These are phyloP conservation scores for Adansonia madagascariensis DNA, from an alignment of 441 rosid species.

Conservation along the genomic window DNA sequence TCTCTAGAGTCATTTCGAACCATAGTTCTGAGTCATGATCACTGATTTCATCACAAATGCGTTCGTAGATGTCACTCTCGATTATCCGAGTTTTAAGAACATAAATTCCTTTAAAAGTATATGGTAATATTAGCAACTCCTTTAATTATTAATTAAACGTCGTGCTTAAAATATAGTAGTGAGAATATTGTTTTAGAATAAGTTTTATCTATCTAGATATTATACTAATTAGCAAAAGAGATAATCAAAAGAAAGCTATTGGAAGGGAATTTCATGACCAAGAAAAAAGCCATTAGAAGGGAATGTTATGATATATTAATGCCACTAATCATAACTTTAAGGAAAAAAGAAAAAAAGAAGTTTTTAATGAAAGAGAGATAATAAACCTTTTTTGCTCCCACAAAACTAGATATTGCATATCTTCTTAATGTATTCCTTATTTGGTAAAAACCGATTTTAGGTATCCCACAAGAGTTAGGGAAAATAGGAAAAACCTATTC, in stretches of 20 bases:
- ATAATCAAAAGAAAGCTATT: constrained; percentile 23
- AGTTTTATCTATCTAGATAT: background rate
- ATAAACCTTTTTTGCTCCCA: constrained; percentile 20
- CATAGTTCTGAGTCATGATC: background rate
- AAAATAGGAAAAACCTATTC: background rate
- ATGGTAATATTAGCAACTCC: too few species aligned
- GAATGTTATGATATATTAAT: constrained; percentile 32
- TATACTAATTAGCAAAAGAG: background rate
- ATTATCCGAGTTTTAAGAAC: too few species aligned
- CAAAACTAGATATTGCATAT: constrained; percentile 28
- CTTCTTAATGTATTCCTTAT: constrained; percentile 50
- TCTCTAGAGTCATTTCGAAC: too few species aligned
- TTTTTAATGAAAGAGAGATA: constrained; percentile 26
- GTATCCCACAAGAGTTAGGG: constrained; percentile 36
- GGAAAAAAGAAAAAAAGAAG: constrained; percentile 19
- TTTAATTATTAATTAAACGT: background rate
- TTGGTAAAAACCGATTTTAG: constrained; percentile 36
- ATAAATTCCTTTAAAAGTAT: too few species aligned
- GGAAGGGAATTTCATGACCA: constrained; percentile 32
- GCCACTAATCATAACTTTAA: constrained; percentile 46
- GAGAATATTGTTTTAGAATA: constrained; percentile 2
- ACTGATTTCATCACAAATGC: too few species aligned
- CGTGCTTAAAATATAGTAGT: background rate
- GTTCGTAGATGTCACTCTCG: too few species aligned
- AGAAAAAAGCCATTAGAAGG: constrained; percentile 25